Evolutionary conservation across 805 yeast genomes (phyloP).

Genomic region (Pichia nakasei): DNA sequence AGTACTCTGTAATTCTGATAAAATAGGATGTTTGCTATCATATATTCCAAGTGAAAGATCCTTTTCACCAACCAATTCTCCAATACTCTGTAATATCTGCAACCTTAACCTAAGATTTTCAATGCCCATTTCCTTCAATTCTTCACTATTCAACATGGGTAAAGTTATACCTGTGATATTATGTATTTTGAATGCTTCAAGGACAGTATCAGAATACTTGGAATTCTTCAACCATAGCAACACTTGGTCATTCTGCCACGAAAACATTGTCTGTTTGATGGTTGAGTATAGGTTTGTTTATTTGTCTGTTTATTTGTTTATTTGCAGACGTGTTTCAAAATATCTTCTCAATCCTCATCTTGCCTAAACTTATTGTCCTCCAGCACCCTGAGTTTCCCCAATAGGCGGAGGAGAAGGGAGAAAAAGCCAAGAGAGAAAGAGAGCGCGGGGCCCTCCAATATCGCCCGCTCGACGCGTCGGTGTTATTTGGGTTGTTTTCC

Average conservation of each 20-base stretch:
- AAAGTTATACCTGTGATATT: slow-evolving; percentile 68
- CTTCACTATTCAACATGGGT: slow-evolving; percentile 58
- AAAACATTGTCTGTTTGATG: slow-evolving; percentile 11
- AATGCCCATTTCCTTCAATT: slow-evolving; percentile 68
- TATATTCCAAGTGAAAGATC: slow-evolving; percentile 8
- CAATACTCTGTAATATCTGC: slow-evolving; percentile 48
- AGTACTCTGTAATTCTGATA: slow-evolving; percentile 19
- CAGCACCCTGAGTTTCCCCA: too few species aligned
- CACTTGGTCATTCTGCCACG: slow-evolving; percentile 27
- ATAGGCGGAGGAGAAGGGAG: too few species aligned
- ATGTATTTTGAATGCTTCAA: slow-evolving; percentile 39
- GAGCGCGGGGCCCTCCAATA: too few species aligned
- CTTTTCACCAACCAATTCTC: slow-evolving; percentile 38
- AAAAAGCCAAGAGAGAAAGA: too few species aligned
- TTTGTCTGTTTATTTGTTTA: too few species aligned
- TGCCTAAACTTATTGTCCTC: too few species aligned
- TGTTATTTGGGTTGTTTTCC: too few species aligned
- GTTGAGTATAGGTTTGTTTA: too few species aligned
- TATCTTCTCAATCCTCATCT: too few species aligned
- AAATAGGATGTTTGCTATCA: slow-evolving; percentile 16
- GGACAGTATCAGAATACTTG: slow-evolving; percentile 16
- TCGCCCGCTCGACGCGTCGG: not conserved
- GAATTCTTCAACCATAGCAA: slow-evolving; percentile 23
- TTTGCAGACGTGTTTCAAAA: too few species aligned
- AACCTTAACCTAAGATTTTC: slow-evolving; percentile 46